Base-by-base conservation (phyloP, 2,329 filamentous ascomycete genomes). In the Epichloe sp. region DNA sequence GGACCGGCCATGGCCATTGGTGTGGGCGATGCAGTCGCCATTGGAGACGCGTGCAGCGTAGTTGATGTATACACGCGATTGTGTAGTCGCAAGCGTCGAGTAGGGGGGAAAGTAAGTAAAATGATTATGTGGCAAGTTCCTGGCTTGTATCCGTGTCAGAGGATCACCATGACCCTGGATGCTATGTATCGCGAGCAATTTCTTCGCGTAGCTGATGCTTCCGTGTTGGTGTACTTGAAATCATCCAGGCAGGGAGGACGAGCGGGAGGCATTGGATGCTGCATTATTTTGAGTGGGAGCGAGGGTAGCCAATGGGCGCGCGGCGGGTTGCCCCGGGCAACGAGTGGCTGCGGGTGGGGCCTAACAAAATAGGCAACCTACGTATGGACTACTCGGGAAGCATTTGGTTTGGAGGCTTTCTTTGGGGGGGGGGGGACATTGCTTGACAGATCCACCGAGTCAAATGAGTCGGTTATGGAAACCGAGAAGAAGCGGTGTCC, bases 1-100 rank as follows among this genome's bases (percentile, higher is more conserved):
- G 70, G 59, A 70, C 72, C 59, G 73, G 71, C 59, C 73, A 71
- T 68, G 57, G 70, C 73, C 60, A 75, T 68, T 37, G 79, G 77
- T 5, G 78, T 80, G 51, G 77, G 77, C 57, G 77, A 80, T 56
- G 69, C 70, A 50, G 73, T 69, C 53, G 77, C 69, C 76, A 79
- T 79, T 43, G 43, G 51, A 52, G 52, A 38, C 23, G 53, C 49
- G 19, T 21, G 19, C 19, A 21, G 19, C 19, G 57, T 56, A 50
- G 57, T 54, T 58, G 55, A 52, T 36, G 23, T 26, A 26, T 41
- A 47, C 26, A 35, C 48, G 19, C 41, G 31, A 44, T 14, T 44
- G 21, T 47, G 49, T 35, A 26, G 44, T 50, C 23, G 38, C 37
- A 41, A 50, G 17, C 5, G 47, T 47, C 48, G 41, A 43, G 31